Percentiles rank a stretch among this genome's conserved stretches.
Conservation (phyloP, 2,329 filamentous ascomycete genomes). For the Xylariomycetidae sp. region DNA sequence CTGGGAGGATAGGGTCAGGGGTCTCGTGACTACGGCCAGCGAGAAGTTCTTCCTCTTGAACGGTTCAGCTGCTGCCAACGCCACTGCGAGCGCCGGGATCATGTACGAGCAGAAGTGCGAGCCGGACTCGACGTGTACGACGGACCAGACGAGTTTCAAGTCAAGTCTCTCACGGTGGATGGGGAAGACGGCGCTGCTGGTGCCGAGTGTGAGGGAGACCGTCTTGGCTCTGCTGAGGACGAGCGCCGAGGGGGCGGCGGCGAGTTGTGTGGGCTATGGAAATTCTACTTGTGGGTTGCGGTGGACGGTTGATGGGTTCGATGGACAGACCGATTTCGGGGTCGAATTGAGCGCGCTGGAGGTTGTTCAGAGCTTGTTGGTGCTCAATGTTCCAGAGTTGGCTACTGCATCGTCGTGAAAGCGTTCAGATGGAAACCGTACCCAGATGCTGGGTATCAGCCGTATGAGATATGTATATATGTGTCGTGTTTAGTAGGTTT, state of each 20-base stretch:
- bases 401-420: too few relatives aligned
- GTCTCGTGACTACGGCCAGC: conserved; percentile 26
- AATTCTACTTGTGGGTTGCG: conserved; percentile 27
- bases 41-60: conserved; percentile 26
- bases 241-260: conserved; percentile 28
- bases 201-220: conserved; percentile 24
- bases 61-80: too few relatives aligned
- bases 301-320: conserved; percentile 28
- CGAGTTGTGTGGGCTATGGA: conserved; percentile 23
- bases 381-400: too few relatives aligned
- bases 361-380: conserved; percentile 25
- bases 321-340: conserved; percentile 30
- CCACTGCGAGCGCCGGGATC: conserved; percentile 15
- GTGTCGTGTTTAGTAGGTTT: too few relatives aligned
- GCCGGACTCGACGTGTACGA: conserved; percentile 31
- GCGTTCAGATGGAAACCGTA: too few relatives aligned
- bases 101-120: conserved; percentile 37
- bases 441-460: too few relatives aligned
- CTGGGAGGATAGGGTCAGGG: conserved; percentile 29
- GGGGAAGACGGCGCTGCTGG: conserved; percentile 27
- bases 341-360: conserved; percentile 31
- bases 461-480: too few relatives aligned
- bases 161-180: conserved; percentile 25
- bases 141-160: conserved; percentile 31
- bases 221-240: conserved; percentile 25